Evolutionary conservation across 2,329 filamentous ascomycete genomes (phyloP).

Genomic region (Botryotinia globosa): DNA sequence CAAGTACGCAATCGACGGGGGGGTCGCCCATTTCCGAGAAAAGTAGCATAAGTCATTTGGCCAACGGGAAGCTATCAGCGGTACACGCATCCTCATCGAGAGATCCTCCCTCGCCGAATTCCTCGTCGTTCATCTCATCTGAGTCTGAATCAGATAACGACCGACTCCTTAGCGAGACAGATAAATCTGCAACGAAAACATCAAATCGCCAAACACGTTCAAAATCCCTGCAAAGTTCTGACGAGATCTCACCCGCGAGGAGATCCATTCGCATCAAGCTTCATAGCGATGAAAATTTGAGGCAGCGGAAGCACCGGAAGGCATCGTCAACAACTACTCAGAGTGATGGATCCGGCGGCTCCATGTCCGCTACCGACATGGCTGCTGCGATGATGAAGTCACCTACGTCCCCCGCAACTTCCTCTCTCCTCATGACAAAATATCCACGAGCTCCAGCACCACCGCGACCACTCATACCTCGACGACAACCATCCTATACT

Average conservation of each 20-base stretch:
- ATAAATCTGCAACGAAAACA: conserved; percentile 24
- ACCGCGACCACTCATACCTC: conserved; percentile 84
- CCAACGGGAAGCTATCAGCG: conserved; percentile 25
- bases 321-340: conserved; percentile 49
- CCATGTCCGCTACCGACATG: conserved; percentile 43
- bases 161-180: conserved; percentile 30
- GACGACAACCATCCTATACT: conserved; percentile 83
- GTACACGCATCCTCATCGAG: conserved; percentile 25
- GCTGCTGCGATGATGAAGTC: conserved; percentile 84
- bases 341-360: conserved; percentile 40
- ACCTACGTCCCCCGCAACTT: conserved; percentile 74
- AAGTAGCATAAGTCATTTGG: conserved; percentile 20
- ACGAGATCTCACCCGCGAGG: conserved; percentile 66
- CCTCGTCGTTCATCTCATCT: conserved; percentile 63
- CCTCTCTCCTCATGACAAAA: conserved; percentile 66
- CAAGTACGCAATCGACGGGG: conserved; percentile 38
- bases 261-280: conserved; percentile 90
- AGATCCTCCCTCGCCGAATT: conserved; percentile 28
- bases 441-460: conserved; percentile 89
- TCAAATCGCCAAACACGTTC: conserved; percentile 56
- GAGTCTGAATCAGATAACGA: conserved; percentile 60
- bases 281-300: conserved; percentile 72
- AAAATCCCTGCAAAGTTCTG: conserved; percentile 56
- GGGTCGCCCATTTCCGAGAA: conserved; percentile 30
- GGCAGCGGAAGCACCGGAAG: conserved; percentile 70